A percentile compares a stretch with the other conserved stretches of the same genome.
phyloP scores from a whole-genome alignment of 164 flowering plant species.

The Piper longum region DNA sequence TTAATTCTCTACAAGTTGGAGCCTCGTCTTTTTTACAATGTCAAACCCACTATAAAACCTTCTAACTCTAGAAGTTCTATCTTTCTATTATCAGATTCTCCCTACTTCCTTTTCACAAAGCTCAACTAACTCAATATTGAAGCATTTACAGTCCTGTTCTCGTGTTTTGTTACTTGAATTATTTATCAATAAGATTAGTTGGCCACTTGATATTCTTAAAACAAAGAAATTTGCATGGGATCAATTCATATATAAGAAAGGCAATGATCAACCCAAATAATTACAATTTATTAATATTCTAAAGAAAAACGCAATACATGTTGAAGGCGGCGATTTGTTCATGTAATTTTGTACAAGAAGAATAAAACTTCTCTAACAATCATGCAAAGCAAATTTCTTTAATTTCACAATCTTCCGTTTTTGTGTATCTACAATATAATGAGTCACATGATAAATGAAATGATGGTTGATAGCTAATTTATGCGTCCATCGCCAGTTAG shows the following conservation, averaged over 20 bases:
- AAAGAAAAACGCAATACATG: no score
- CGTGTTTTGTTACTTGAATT: constrained; percentile 5
- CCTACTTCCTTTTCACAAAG: not conserved
- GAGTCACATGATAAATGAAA: not conserved
- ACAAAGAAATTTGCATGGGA: no score
- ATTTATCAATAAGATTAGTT: not conserved
- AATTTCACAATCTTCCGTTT: no score
- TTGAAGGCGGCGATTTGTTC: no score
- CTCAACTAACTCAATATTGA: constrained; percentile 8
- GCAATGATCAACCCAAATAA: no score
- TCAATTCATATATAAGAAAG: no score
- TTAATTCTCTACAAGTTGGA: not conserved
- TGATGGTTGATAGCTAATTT: not conserved
- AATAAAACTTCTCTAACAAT: no score
- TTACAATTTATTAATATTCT: no score
- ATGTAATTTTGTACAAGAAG: no score
- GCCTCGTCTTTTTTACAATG: constrained; percentile 7
- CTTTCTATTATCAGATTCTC: not conserved
- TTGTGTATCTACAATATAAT: not conserved
- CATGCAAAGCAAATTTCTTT: no score
- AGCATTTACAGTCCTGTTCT: not conserved
- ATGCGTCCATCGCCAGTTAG: constrained; percentile 7
- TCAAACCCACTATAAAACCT: constrained; percentile 8
- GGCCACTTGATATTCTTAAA: no score
- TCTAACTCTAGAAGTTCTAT: constrained; percentile 8